Evolutionary conservation across 768 basidiomycete species (phyloP), one percentile per base, ranked within the genome.

Genomic region (Xerocomellus amylosporus): DNA sequence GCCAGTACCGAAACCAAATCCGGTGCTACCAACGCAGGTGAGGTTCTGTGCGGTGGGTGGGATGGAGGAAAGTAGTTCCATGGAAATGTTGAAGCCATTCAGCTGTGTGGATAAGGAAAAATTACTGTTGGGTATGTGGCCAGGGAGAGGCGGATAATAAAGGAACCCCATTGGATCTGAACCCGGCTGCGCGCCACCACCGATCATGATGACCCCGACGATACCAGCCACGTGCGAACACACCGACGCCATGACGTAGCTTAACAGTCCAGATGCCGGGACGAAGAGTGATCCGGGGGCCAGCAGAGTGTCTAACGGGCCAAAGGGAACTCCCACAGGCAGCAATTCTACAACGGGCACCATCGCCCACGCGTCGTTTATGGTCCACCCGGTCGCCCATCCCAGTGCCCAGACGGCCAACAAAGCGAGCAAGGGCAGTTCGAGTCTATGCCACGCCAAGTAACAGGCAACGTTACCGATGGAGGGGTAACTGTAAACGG

Each of bases 61-160:
- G 17, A 63, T 3, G 0, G 61, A 54, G 9, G 58, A 47, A 14
- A 60, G 49, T 1, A n/a, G 12, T 41, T 65, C 60, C 40, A 44
- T 30, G 19, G 61, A 56, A 5, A 65, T 37, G 10, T 60, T 53
- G 45, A 63, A 56, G 28, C 58, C 54, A 26, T 63, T 60, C 12
- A 66, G n/a, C 7, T 30, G 42, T 17, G 51, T 48, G 20, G 50
- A 24, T 38, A 43, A 31, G 13, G 45, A 53, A 28, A 44, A 46
- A 30, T 30, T 9, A 30, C 30, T 30, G 30, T 30, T 30, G 30
- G 10, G 30, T 30, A 30, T 30, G 30, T 10, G 10, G 30, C 30
- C 10, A 30, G 44, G 47, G 19, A 52, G 44, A 22, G 64, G 56
- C 28, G 58, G 64, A 28, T 61, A 64, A 34, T 45, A 62, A 22